Percentiles rank a stretch among this genome's conserved stretches.
These are phyloP conservation scores for Kluyveromyces wickerhamii DNA, from an alignment of 805 yeast genomes.

Conservation along the genomic window DNA sequence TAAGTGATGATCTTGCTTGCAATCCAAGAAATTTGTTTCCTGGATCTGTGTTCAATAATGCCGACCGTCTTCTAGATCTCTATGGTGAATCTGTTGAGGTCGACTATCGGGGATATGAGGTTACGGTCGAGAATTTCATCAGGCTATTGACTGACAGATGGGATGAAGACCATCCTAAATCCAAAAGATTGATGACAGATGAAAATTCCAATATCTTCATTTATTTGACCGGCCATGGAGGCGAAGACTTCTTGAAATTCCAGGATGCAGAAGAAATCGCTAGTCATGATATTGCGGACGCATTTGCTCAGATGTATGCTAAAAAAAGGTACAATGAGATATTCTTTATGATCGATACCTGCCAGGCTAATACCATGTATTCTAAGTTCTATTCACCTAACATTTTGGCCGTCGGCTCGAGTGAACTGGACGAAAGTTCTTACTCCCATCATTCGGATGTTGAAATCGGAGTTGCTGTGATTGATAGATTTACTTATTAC, in stretches of 20 bases:
- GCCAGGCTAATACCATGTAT: constrained; percentile 98
- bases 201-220: constrained; percentile 90
- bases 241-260: constrained; percentile 91
- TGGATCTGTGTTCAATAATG: constrained; percentile 91
- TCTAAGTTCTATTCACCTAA: constrained; percentile 88
- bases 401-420: constrained; percentile 86
- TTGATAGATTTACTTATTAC: constrained; percentile 91
- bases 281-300: constrained; percentile 92
- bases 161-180: constrained; percentile 89
- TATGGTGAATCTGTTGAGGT: constrained; percentile 95
- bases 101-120: constrained; percentile 96
- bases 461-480: constrained; percentile 95
- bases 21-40: constrained; percentile 94
- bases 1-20: constrained; percentile 95
- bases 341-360: constrained; percentile 95
- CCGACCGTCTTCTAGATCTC: constrained; percentile 83
- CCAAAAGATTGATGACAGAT: constrained; percentile 84
- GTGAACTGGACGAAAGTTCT: constrained; percentile 78
- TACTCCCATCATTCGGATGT: constrained; percentile 94
- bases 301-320: constrained; percentile 94
- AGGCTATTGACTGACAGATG: constrained; percentile 89
- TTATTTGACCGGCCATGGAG: constrained; percentile 98
- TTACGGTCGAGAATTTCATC: constrained; percentile 94
- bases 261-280: constrained; percentile 98
- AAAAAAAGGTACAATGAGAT: constrained; percentile 92